Conservation (phyloP, 257 asterid species). For the Misopates orontium region DNA sequence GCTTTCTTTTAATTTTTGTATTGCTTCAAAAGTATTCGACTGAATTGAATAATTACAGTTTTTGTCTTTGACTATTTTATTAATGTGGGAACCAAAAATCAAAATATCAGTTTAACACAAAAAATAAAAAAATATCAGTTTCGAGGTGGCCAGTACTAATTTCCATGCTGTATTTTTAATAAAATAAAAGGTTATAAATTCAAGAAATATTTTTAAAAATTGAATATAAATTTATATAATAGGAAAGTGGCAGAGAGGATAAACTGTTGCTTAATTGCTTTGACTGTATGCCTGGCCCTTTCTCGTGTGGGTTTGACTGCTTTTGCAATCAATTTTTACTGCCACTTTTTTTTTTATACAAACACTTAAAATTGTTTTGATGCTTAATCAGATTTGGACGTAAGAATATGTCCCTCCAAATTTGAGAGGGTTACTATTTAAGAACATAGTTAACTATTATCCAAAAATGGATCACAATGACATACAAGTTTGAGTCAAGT, state of each 20-base stretch:
- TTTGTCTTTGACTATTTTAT: conserved; percentile 1
- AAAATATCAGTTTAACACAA: no score
- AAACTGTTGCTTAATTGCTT: conserved; percentile 45
- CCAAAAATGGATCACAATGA: no score
- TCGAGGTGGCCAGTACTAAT: conserved; percentile 42
- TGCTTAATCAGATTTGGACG: not conserved
- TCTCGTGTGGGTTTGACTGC: conserved; percentile 52
- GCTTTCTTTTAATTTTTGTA: conserved; percentile 25
- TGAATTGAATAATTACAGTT: conserved; percentile 20
- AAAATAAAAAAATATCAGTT: conserved; percentile 33
- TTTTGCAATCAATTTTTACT: conserved; percentile 29
- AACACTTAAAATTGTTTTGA: not conserved
- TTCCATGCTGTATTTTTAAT: conserved; percentile 29
- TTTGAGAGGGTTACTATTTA: no score
- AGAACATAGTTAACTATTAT: no score
- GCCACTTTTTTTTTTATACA: conserved; percentile 26
- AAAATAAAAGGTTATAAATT: conserved; percentile 12
- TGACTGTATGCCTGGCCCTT: conserved; percentile 42
- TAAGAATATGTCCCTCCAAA: not conserved
- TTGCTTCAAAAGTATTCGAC: conserved; percentile 24
- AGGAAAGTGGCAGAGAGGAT: conserved; percentile 25
- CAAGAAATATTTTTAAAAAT: not conserved
- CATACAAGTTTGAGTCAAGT: no score
- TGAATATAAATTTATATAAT: not conserved
- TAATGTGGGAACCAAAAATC: not conserved